These are phyloP conservation scores for Lobosporangium transversale DNA, from an alignment of 192 early-diverging fungal genomes.

Conservation along the genomic window DNA sequence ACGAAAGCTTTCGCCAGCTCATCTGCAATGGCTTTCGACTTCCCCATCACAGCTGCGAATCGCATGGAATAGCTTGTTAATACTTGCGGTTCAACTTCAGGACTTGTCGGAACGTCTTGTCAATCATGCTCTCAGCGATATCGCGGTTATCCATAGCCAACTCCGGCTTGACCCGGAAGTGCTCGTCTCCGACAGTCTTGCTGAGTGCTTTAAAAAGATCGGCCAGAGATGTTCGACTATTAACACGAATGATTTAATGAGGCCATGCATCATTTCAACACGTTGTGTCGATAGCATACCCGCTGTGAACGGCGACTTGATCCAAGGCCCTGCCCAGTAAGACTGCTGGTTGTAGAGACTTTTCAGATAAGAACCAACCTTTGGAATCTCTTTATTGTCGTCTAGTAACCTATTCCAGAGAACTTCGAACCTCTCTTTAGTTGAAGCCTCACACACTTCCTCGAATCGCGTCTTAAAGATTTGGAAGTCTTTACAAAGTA, in stretches of 20 bases:
- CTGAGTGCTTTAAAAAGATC: neutral
- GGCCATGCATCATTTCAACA: neutral
- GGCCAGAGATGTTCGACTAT: neutral
- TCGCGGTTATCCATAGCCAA: too few species aligned
- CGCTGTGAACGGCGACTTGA: neutral
- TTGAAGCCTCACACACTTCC: too few species aligned
- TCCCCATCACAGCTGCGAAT: too few species aligned
- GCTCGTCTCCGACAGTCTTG: neutral
- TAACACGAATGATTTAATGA: neutral
- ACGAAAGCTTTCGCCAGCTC: too few species aligned
- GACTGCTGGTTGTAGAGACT: neutral
- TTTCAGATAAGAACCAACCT: neutral
- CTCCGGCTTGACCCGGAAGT: too few species aligned
- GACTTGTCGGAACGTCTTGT: too few species aligned
- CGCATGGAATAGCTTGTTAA: too few species aligned
- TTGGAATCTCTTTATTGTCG: neutral
- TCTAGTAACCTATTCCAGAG: neutral
- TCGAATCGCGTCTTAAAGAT: too few species aligned
- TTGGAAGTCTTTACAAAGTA: neutral
- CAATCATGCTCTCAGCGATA: too few species aligned
- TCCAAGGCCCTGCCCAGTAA: neutral
- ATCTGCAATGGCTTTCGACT: too few species aligned
- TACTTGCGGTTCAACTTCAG: too few species aligned
- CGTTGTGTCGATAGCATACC: neutral
- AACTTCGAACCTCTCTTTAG: too few species aligned